Conservation (phyloP, 1,139 yeast species). For the Pneumocystis murina region DNA sequence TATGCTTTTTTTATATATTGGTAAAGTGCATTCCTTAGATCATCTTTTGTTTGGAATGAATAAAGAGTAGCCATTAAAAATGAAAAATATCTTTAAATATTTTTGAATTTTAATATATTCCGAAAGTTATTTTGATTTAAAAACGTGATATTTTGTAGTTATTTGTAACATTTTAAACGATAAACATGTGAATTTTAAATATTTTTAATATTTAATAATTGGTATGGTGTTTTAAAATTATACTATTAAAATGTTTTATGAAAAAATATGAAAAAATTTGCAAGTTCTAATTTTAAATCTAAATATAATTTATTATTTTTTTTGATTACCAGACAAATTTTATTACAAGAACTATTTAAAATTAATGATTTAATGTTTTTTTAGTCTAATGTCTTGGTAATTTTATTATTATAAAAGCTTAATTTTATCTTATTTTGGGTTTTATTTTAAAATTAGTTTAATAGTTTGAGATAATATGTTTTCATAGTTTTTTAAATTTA, state of each 20-base stretch:
- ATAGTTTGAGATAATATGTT: too few species aligned
- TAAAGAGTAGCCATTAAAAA: slow-evolving; percentile 10
- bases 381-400: too few species aligned
- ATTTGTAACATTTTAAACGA: too few species aligned
- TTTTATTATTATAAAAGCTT: too few species aligned
- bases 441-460: too few species aligned
- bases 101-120: neutral
- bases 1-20: slow-evolving; percentile 75
- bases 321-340: too few species aligned
- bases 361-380: too few species aligned
- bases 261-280: too few species aligned
- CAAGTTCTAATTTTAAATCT: neutral
- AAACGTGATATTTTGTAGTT: neutral
- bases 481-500: too few species aligned
- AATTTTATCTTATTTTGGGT: too few species aligned
- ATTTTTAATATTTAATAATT: neutral
- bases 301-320: too few species aligned
- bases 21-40: slow-evolving; percentile 8
- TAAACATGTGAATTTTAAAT: neutral
- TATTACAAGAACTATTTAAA: too few species aligned
- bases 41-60: slow-evolving; percentile 8
- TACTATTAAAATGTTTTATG: neutral
- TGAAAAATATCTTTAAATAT: neutral
- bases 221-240: neutral
- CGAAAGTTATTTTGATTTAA: neutral